Evolutionary conservation across 139 green algal species (phyloP), one percentile per base, ranked within the genome.

Genomic region (Tetratostichococcus sp.): DNA sequence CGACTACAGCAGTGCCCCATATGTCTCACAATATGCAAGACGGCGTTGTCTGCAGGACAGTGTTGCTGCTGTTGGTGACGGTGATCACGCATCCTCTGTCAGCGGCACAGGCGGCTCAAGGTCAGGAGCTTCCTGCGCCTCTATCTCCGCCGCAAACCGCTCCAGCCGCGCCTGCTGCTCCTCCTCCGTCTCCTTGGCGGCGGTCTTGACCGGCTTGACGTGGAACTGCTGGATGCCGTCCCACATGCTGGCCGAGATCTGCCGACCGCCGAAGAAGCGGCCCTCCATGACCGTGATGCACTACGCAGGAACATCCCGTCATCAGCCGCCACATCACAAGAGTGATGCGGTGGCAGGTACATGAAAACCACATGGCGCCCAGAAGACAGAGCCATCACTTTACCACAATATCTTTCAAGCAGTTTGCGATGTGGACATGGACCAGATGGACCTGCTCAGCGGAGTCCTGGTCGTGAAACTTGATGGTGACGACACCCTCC

Each of bases 221-320:
- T 93, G 83, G 77, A 90, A 97, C 34, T 94, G 96, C 32, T 89
- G 91, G 35, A 90, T 69, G 31, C 94, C 94, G 67, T 98, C 92
- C 85, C 91, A 97, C 80, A 94, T 86, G 42, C 70, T 42, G 0
- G 94, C 94, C 43, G 57, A 75, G 21, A 98, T 62, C 74, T 91
- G 81, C 16, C 84, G 80, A 4, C 94, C 93, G 1, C 80, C 94
- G 81, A 98, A 98, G 74, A 90, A 98, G 17, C 93, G 80, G 0
- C 89, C 91, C 31, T 98, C 79, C 94, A 98, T 97, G 22, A 84
- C 33, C 1, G 43, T 5, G 25, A 32, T 34, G 62, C 62, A 34
- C 28, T 34, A 26, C 62, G 34, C 19, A 33, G 2, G 19, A 17
- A 62, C 17, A 62, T 14, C 8, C 39, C 39, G 8, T 8, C 39